Conservation (phyloP, 1,284 basidiomycete species). For the Trichosporon ovoides region DNA sequence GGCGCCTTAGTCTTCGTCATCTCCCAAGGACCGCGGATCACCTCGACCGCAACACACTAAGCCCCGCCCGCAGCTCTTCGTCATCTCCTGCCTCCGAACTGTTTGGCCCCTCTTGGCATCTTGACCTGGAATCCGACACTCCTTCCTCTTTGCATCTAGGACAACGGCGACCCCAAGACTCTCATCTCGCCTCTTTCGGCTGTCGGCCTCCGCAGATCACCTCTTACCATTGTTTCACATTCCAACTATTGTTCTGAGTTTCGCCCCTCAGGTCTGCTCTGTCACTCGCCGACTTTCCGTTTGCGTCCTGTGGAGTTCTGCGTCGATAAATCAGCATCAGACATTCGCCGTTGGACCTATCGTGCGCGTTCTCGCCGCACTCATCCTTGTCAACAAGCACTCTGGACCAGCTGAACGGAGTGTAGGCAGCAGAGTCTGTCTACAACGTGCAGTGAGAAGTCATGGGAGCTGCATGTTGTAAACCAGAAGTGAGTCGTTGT, state of each 20-base stretch:
- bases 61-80: background rate
- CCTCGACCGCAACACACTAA: background rate
- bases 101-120: too few relatives aligned
- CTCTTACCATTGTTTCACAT: background rate
- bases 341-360: background rate
- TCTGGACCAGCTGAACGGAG: background rate
- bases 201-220: background rate
- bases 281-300: background rate
- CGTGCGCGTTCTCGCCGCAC: too few relatives aligned
- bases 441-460: background rate
- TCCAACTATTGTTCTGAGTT: background rate
- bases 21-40: too few relatives aligned
- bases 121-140: background rate
- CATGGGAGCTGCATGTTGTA: slow-evolving; percentile 55
- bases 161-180: background rate
- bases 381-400: too few relatives aligned
- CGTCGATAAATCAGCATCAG: too few relatives aligned
- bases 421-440: background rate
- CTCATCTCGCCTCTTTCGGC: background rate
- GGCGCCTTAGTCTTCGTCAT: too few relatives aligned
- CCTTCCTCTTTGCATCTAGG: background rate
- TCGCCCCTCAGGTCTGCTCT: background rate
- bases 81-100: too few relatives aligned
- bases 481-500: slow-evolving; percentile 52
- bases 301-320: background rate